Percentiles rank a stretch among this genome's conserved stretches.
phyloP scores from a whole-genome alignment of 805 yeast genomes.

The Zygosaccharomyces kombuchaensis region DNA sequence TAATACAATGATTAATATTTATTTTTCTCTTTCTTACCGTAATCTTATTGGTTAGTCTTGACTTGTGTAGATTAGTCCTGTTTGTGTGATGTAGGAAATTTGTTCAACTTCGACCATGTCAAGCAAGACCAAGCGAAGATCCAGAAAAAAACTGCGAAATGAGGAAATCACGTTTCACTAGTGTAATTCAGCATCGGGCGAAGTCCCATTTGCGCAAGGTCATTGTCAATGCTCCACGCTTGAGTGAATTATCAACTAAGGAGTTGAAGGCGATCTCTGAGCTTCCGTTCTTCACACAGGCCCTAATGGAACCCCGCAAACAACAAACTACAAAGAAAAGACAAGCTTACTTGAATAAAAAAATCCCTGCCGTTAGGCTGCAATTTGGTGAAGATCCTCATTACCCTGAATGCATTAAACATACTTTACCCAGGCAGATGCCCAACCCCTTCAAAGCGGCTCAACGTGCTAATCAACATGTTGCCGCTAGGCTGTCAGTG shows the following conservation, averaged over 20 bases:
- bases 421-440: slow-evolving; percentile 16
- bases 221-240: background rate
- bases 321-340: slow-evolving; percentile 8
- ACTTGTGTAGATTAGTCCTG: background rate
- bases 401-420: slow-evolving; percentile 15
- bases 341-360: slow-evolving; percentile 17
- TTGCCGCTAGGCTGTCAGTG: slow-evolving; percentile 38
- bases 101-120: too few species aligned
- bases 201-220: background rate
- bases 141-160: background rate
- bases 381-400: slow-evolving; percentile 19
- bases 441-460: slow-evolving; percentile 21
- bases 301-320: background rate
- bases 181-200: background rate
- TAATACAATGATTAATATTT: background rate
- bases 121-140: background rate
- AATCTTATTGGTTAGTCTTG: background rate
- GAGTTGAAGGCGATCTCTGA: slow-evolving; percentile 14
- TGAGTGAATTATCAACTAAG: slow-evolving; percentile 2
- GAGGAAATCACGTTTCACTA: background rate
- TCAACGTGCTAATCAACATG: slow-evolving; percentile 9
- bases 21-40: background rate
- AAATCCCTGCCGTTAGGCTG: slow-evolving; percentile 16
- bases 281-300: slow-evolving; percentile 14
- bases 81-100: background rate